Evolutionary conservation across 2,329 filamentous ascomycete species (phyloP).

Genomic region (Colletotrichum orbiculare): DNA sequence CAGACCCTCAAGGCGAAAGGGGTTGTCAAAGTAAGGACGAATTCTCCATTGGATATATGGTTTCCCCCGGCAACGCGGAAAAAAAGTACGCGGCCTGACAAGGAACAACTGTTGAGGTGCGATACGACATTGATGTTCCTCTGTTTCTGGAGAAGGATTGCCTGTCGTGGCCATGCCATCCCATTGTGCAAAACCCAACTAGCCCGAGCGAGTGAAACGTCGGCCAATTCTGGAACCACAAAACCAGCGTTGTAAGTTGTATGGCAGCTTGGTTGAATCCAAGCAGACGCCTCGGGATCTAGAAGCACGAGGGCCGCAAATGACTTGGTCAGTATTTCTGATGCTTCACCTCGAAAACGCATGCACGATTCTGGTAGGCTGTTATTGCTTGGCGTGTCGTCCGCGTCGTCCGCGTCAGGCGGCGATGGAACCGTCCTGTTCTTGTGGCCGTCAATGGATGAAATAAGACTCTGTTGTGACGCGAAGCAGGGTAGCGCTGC

Average conservation of each 20-base stretch:
- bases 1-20: too few species aligned
- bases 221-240: slow-evolving; percentile 17
- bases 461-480: too few species aligned
- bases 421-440: too few species aligned
- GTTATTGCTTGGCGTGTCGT: slow-evolving; percentile 18
- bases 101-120: slow-evolving; percentile 16
- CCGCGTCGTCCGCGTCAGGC: too few species aligned
- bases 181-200: slow-evolving; percentile 5
- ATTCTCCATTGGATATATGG: slow-evolving; percentile 1
- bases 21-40: slow-evolving; percentile 4
- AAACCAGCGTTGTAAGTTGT: neutral
- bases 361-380: neutral
- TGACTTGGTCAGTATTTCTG: too few species aligned
- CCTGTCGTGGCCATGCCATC: slow-evolving; percentile 12
- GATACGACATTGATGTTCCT: slow-evolving; percentile 11
- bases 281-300: neutral
- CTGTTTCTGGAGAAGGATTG: slow-evolving; percentile 10
- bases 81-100: slow-evolving; percentile 7
- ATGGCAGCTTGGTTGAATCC: neutral
- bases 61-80: slow-evolving; percentile 5
- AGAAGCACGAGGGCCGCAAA: neutral
- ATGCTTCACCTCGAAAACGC: too few species aligned
- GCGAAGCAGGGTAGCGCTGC: neutral
- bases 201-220: slow-evolving; percentile 23
- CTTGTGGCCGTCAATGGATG: too few species aligned